Percentiles rank a stretch among this genome's conserved stretches.
Conservation (phyloP, 176 grass and related monocot species). For the Paspalum notatum region DNA sequence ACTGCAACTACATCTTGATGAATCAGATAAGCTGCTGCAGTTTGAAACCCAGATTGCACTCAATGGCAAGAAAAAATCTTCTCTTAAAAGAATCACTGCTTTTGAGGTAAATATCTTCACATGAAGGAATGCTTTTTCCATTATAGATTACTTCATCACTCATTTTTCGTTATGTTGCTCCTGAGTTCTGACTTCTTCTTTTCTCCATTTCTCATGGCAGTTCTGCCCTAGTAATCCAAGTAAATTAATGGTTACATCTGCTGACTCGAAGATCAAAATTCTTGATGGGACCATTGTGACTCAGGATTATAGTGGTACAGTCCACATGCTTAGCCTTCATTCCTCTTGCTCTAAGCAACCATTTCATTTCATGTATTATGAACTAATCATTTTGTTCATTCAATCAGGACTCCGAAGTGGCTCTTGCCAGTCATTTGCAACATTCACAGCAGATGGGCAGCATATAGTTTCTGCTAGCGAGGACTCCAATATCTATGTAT, state of each 20-base stretch:
- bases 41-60: slow-evolving; percentile 63
- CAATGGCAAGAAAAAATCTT: slow-evolving; percentile 73
- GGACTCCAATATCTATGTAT: slow-evolving; percentile 81
- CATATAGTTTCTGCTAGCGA: slow-evolving; percentile 77
- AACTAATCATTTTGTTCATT: slow-evolving; percentile 38
- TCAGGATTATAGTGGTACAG: slow-evolving; percentile 85
- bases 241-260: slow-evolving; percentile 85
- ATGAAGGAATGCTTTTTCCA: slow-evolving; percentile 15
- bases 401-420: slow-evolving; percentile 62
- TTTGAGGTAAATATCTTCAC: slow-evolving; percentile 74
- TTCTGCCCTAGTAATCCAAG: slow-evolving; percentile 71
- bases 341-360: not conserved
- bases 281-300: slow-evolving; percentile 67
- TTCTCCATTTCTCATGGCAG: slow-evolving; percentile 44
- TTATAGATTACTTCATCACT: not conserved
- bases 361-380: slow-evolving; percentile 20
- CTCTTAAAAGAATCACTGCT: slow-evolving; percentile 71
- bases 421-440: slow-evolving; percentile 62
- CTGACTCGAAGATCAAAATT: slow-evolving; percentile 85
- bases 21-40: slow-evolving; percentile 60
- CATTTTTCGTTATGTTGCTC: slow-evolving; percentile 25
- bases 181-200: slow-evolving; percentile 41
- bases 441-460: slow-evolving; percentile 72
- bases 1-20: slow-evolving; percentile 27
- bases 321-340: slow-evolving; percentile 30